These are phyloP conservation scores for Erythrophleum ivorense DNA, from an alignment of 331 rosid genomes.

Conservation along the genomic window DNA sequence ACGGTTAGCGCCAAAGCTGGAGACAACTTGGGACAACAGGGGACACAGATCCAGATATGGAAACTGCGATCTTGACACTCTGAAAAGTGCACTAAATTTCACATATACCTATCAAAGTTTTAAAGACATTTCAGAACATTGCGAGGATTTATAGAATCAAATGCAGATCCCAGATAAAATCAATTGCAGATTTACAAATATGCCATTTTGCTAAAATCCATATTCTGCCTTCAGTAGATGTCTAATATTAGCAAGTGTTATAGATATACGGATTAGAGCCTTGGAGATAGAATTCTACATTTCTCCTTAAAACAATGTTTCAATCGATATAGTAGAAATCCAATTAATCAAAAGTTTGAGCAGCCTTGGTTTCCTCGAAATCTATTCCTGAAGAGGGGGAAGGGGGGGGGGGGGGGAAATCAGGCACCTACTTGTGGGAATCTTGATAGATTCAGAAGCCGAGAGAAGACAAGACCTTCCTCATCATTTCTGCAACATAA, in stretches of 20 bases:
- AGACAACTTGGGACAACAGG: slow-evolving; percentile 61
- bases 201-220: slow-evolving; percentile 13
- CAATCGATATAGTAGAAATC: slow-evolving; percentile 2
- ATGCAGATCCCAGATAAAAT: background rate
- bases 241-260: background rate
- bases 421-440: slow-evolving; percentile 71
- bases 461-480: slow-evolving; percentile 64
- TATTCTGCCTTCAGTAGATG: background rate
- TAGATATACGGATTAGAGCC: background rate
- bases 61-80: slow-evolving; percentile 74
- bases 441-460: slow-evolving; percentile 74
- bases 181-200: background rate
- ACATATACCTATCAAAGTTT: slow-evolving; percentile 66
- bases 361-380: background rate
- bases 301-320: background rate
- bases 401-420: background rate
- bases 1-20: slow-evolving; percentile 79
- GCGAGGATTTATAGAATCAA: background rate
- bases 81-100: slow-evolving; percentile 86
- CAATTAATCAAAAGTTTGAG: background rate
- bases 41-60: slow-evolving; percentile 72
- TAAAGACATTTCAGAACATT: background rate
- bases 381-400: background rate
- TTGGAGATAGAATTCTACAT: background rate
- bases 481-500: slow-evolving; percentile 70